Evolutionary conservation across 192 early-diverging fungal species (phyloP).

Genomic region (Entomortierella chlamydospora): DNA sequence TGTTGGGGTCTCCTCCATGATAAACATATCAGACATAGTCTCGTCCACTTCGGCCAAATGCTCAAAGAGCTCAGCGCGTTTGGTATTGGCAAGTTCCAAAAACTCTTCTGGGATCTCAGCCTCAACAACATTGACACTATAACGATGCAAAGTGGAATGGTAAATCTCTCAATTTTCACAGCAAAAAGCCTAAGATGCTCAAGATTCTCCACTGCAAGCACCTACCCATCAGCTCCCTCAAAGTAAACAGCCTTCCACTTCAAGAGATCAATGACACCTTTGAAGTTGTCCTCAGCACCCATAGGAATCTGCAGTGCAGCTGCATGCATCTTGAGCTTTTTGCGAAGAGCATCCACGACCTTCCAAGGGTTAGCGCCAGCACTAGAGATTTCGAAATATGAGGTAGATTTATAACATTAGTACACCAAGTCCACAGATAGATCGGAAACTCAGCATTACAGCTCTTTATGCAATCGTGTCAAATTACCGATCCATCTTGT

Average conservation of each 20-base stretch:
- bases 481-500: slow-evolving; percentile 87
- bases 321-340: slow-evolving; percentile 81
- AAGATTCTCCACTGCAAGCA: not conserved
- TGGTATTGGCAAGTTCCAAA: slow-evolving; percentile 70
- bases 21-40: slow-evolving; percentile 82
- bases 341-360: slow-evolving; percentile 83
- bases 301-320: slow-evolving; percentile 88
- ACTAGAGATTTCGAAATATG: slow-evolving; percentile 18
- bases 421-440: no score
- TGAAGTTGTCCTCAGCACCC: slow-evolving; percentile 86
- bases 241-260: slow-evolving; percentile 90
- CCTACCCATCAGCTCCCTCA: slow-evolving; percentile 87
- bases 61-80: slow-evolving; percentile 80
- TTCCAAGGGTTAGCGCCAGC: slow-evolving; percentile 86
- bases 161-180: not conserved
- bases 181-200: not conserved
- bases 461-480: no score
- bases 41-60: slow-evolving; percentile 88
- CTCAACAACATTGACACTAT: slow-evolving; percentile 76
- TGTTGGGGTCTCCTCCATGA: slow-evolving; percentile 79
- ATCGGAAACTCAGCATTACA: no score
- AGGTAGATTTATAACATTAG: not conserved
- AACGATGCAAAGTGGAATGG: not conserved
- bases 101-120: slow-evolving; percentile 77
- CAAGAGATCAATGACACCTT: slow-evolving; percentile 94